Conservation (phyloP, 257 asterid genomes). For the Solanum boliviense region DNA sequence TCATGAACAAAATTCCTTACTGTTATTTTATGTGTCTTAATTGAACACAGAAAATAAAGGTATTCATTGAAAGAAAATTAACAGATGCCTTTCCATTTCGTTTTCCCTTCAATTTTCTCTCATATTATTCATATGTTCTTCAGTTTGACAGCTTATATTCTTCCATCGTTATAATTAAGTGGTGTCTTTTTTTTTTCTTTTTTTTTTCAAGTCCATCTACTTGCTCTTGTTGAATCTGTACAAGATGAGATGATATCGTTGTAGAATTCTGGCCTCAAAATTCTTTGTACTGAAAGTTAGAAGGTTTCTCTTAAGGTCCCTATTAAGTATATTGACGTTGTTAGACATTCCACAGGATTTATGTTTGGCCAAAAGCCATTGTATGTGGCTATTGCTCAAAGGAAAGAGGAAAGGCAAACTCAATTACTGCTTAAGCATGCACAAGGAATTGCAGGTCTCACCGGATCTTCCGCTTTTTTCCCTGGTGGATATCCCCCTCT, state of each 20-base stretch:
- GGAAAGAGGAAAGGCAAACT: slow-evolving; percentile 74
- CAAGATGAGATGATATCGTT: neutral
- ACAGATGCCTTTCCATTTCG: neutral
- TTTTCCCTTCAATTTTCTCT: neutral
- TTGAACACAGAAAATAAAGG: neutral
- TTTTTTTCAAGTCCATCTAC: neutral
- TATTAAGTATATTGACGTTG: neutral
- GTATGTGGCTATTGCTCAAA: slow-evolving; percentile 76
- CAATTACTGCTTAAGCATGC: slow-evolving; percentile 50
- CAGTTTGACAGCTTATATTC: neutral
- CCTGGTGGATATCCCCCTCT: slow-evolving; percentile 58
- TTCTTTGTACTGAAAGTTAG: neutral
- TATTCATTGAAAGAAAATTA: neutral
- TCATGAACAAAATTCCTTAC: neutral
- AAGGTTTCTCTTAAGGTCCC: neutral
- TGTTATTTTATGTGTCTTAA: neutral
- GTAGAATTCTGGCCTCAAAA: neutral
- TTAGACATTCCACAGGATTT: slow-evolving; percentile 32
- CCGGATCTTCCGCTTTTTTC: slow-evolving; percentile 42
- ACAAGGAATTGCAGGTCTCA: slow-evolving; percentile 41
- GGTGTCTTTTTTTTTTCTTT: neutral
- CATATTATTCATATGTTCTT: neutral
- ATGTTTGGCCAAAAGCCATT: slow-evolving; percentile 67
- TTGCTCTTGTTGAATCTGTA: neutral
- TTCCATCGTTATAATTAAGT: neutral